Evolutionary conservation across 225 moss, liverwort and hornwort genomes (phyloP), one percentile per base, ranked within the genome.

Genomic region (Physcomitrellopsis africana): DNA sequence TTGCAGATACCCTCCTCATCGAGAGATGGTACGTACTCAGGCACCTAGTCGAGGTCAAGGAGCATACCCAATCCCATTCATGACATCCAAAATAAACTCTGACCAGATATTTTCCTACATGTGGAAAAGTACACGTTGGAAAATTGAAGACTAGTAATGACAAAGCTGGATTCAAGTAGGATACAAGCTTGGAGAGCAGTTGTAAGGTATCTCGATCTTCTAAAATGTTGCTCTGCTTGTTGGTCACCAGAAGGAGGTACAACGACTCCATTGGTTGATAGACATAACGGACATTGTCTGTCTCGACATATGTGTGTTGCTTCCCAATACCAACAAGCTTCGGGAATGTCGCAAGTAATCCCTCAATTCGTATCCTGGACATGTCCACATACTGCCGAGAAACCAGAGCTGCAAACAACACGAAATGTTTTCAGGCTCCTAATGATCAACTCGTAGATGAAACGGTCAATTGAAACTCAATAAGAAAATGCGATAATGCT

Each of bases 381-480:
- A 94, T 96, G 78, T 94, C 96, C 84, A 92, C 94, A 82, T 89
- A 96, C 61, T 96, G 96, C 80, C 94, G 94, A 67, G 96, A 96
- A 76, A 96, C 96, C 69, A 96, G 84, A 83, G 96, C 96, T 96
- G 96, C 94, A 84, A 70, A 70, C 79, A 77, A 59, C 10, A 7
- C 19, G 41, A 49, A 46, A 51, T 12, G 68, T 13, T 53, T 49
- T 65, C 71, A 52, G 61, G 43, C 32, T 37, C 32, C 5, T 7
- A 37, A 4, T 2, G 4, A 7, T 37, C 2, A 37, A 37, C 32
- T 37, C 4, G 32, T 37, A 7, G 5, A 37, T 37, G 32, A 70
- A 44, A 23, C 22, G 23, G 51, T 43, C 56, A 65, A 18, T 45
- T 44, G 12, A 68, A 46, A 47, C 61, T 72, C 62, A 24, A 60